phyloP scores from a whole-genome alignment of 768 basidiomycete genomes.

The Tulasnella sp. region DNA sequence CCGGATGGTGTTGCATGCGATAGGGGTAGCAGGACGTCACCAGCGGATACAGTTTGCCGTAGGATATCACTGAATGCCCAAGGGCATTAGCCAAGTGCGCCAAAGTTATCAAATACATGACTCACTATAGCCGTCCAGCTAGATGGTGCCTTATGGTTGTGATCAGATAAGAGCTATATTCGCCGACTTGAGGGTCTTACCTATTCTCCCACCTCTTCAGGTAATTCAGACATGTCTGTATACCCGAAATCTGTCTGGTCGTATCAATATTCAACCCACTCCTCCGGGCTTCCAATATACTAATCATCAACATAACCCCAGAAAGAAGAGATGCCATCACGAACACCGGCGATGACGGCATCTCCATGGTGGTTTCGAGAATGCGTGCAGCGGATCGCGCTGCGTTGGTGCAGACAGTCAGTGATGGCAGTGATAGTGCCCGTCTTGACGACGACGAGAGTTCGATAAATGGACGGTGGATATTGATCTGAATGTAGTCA shows the following conservation, averaged over 20 bases:
- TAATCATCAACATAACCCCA: conserved; percentile 50
- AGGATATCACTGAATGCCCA: no score
- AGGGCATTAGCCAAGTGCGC: conserved; percentile 17
- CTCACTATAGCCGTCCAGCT: no score
- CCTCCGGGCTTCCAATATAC: conserved; percentile 52
- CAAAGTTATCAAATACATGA: no score
- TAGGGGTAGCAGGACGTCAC: neutral
- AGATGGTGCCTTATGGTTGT: no score
- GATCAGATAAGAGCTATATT: no score
- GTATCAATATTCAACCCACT: conserved; percentile 37
- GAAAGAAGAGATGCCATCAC: conserved; percentile 39
- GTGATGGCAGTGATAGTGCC: conserved; percentile 46
- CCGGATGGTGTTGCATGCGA: neutral
- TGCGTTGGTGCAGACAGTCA: conserved; percentile 73
- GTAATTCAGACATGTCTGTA: conserved; percentile 48
- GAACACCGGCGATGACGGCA: conserved; percentile 26
- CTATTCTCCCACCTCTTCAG: conserved; percentile 33
- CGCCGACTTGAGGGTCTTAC: conserved; percentile 19
- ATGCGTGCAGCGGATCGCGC: conserved; percentile 67
- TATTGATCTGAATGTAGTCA: conserved; percentile 57
- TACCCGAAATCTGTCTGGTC: conserved; percentile 45
- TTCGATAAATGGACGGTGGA: conserved; percentile 72
- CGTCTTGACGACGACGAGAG: conserved; percentile 25
- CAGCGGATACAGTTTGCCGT: no score
- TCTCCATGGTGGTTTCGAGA: conserved; percentile 45